Evolutionary conservation across 768 basidiomycete genomes (phyloP).

Genomic region (Amanita thiersii): DNA sequence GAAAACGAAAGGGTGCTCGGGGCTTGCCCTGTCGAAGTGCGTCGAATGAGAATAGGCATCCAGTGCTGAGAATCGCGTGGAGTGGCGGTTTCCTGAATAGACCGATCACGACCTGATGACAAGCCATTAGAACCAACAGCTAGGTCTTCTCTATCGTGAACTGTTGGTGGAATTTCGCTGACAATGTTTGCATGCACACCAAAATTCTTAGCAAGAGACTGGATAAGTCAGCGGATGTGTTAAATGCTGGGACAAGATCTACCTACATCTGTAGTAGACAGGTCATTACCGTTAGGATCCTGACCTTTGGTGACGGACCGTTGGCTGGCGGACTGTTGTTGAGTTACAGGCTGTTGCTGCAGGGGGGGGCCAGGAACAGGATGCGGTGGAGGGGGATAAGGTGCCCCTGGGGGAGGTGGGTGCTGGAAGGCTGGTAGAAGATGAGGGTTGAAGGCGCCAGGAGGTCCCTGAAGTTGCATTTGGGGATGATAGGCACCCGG

Average conservation of each 20-base stretch:
- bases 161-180: slow-evolving; percentile 40
- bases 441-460: slow-evolving; percentile 44
- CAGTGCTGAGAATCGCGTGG: slow-evolving; percentile 60
- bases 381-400: slow-evolving; percentile 19
- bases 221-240: slow-evolving; percentile 3
- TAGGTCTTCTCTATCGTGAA: slow-evolving; percentile 61
- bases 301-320: slow-evolving; percentile 52
- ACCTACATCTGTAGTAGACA: slow-evolving; percentile 59
- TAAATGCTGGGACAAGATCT: not conserved
- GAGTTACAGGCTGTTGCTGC: slow-evolving; percentile 13
- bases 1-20: slow-evolving; percentile 28
- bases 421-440: slow-evolving; percentile 56
- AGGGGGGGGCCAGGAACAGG: slow-evolving; percentile 15
- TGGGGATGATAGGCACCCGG: slow-evolving; percentile 28
- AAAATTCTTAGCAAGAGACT: slow-evolving; percentile 72
- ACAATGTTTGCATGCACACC: slow-evolving; percentile 71
- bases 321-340: slow-evolving; percentile 4
- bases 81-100: slow-evolving; percentile 37
- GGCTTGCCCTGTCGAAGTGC: slow-evolving; percentile 29
- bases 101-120: slow-evolving; percentile 59
- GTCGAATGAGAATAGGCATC: slow-evolving; percentile 45
- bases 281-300: slow-evolving; percentile 74
- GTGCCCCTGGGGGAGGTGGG: slow-evolving; percentile 27
- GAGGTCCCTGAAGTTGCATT: slow-evolving; percentile 29
- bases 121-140: slow-evolving; percentile 71